Evolutionary conservation across 371 early-diverging fungal genomes (phyloP).

Genomic region (Saksenaea vasiformis): DNA sequence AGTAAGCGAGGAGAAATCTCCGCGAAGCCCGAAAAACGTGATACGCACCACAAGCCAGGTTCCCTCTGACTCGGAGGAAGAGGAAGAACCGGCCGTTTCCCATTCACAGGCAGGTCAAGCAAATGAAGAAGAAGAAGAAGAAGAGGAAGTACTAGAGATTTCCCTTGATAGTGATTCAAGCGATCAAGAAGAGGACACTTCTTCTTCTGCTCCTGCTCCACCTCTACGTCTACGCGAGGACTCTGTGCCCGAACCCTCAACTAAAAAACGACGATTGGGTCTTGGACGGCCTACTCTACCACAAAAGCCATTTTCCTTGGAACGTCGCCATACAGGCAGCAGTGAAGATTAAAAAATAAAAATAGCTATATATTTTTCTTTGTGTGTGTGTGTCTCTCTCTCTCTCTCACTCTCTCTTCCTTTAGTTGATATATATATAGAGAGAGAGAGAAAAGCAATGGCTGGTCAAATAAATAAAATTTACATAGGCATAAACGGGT

Average conservation of each 20-base stretch:
- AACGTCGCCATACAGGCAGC: constrained; percentile 1
- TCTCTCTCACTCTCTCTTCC: neutral
- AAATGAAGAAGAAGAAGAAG: constrained; percentile 20
- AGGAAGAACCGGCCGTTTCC: constrained; percentile 3
- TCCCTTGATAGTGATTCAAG: constrained; percentile 2
- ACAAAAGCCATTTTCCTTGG: constrained; percentile 13
- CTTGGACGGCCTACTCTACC: constrained; percentile 13
- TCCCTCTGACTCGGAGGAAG: constrained; percentile 20
- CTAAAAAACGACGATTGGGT: constrained; percentile 19
- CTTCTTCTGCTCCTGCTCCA: neutral
- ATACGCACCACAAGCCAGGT: constrained; percentile 24
- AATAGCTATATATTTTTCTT: neutral
- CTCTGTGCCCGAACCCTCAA: neutral
- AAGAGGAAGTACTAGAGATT: constrained; percentile 3
- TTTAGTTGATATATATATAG: neutral
- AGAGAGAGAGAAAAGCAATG: neutral
- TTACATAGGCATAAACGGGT: neutral
- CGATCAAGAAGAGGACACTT: constrained; percentile 9
- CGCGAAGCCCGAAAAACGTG: neutral
- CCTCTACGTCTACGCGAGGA: neutral
- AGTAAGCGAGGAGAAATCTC: neutral
- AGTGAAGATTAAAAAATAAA: neutral
- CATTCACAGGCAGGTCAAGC: neutral
- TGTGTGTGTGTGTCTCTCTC: neutral
- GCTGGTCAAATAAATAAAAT: neutral